Base-by-base conservation (phyloP, 768 basidiomycete genomes). In the Hygrophorus russula region DNA sequence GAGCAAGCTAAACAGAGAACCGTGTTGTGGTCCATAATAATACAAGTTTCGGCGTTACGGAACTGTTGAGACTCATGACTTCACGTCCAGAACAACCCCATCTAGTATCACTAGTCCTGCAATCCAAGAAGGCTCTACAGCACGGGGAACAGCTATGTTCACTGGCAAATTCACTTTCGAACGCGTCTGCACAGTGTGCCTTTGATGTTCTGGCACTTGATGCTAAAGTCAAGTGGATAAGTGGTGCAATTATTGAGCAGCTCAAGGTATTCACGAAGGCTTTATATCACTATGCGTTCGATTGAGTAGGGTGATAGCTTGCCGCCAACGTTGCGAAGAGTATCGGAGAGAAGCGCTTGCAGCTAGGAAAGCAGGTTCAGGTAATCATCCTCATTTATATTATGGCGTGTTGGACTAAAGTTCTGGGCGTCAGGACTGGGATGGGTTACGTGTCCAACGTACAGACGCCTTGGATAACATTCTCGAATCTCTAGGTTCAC, bases 91-190 rank as follows among this genome's bases (percentile, higher is more conserved):
- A 73, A 41, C 74, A 76, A 43, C 71, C 80, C 3, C 76, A 82
- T 47, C 74, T 89, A 15, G 73, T 84, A 28, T 77, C 82, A 17
- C 75, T 91, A 8, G 82, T 86, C 9, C 65, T 82, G 1, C 80
- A 85, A 53, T 88, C 87, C 2, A 83, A 88, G 69, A 84, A 83
- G 53, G 87, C 84, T 0, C 71, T 91, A 2, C 78, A 85, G 49
- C 75, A 80, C 31, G 87, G 85, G 1, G 73, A 88, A 62, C 72
- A 79, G 39, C 69, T 90, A 4, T 90, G 88, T 53, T 74, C 73
- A 1, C 69, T 66, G 29, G 83, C 87, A 1, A 76, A 82, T 52
- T 53, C 59, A 1, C 61, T 80, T 15, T 76, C 82, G n/a, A 74
- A 74, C 49, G 63, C 69, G 34, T 85, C 87, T 2, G 74, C 83